Percentiles rank a stretch among this genome's conserved stretches.
These are phyloP conservation scores for Scedosporium minutisporum DNA, from an alignment of 2,329 filamentous ascomycete species.

Conservation along the genomic window DNA sequence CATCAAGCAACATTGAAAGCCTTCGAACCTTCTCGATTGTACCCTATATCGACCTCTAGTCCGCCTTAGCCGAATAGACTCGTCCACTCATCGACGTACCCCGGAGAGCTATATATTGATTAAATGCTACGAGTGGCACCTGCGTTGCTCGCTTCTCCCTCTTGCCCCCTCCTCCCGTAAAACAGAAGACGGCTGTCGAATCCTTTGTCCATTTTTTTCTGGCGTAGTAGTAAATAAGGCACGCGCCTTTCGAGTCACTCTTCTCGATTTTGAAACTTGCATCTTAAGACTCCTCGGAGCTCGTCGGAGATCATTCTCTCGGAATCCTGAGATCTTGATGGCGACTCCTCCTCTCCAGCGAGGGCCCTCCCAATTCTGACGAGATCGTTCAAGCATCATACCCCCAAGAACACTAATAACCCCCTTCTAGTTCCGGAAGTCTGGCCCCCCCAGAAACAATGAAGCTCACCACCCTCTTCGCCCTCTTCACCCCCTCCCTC, in stretches of 20 bases:
- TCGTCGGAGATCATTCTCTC: not conserved
- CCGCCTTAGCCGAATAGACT: not conserved
- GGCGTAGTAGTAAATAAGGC: not conserved
- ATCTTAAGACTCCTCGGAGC: not conserved
- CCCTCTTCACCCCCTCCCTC: not conserved
- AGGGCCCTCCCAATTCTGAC: not conserved
- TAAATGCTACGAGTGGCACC: not conserved
- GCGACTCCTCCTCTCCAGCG: not conserved
- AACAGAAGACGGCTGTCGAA: not conserved
- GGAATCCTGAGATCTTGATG: not conserved
- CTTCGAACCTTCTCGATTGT: not conserved
- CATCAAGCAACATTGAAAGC: not conserved
- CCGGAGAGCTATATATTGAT: conserved; percentile 1
- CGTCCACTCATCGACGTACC: not conserved
- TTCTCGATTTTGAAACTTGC: not conserved
- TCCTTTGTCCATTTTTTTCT: not conserved
- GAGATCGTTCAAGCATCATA: not conserved
- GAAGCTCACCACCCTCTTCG: not conserved
- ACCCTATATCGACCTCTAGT: not conserved
- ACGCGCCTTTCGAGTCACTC: not conserved
- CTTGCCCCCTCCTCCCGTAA: not conserved
- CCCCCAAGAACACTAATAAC: not conserved
- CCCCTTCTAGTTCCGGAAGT: not conserved
- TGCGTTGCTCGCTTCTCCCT: not conserved
- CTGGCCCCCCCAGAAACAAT: not conserved